These are phyloP conservation scores for Podospora anserina DNA, from an alignment of 495 filamentous ascomycete genomes.

Conservation along the genomic window DNA sequence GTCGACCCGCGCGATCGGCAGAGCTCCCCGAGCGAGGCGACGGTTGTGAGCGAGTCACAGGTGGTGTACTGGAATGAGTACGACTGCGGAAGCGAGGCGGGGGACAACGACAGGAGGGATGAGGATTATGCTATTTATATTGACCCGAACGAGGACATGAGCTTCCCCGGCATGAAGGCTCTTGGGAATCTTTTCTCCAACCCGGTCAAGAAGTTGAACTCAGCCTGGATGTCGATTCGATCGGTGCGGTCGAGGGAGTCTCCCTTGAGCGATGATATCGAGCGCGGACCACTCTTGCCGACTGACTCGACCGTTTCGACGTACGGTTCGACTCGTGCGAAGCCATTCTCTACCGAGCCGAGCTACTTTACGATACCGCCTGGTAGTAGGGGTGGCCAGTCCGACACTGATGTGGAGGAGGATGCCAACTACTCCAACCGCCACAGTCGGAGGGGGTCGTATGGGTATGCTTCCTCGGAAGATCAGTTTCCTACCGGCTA, in stretches of 20 bases:
- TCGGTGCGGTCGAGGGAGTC: background rate
- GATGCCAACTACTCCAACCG: constrained; percentile 25
- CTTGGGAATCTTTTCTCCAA: constrained; percentile 41
- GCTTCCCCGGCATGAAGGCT: constrained; percentile 48
- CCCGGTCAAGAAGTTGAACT: constrained; percentile 44
- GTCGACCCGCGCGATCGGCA: constrained; percentile 15
- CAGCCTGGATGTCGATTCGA: constrained; percentile 38
- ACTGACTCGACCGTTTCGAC: background rate
- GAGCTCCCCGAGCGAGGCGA: constrained; percentile 19
- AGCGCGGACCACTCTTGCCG: constrained; percentile 38
- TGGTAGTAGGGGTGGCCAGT: constrained; percentile 9
- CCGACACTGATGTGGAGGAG: constrained; percentile 29
- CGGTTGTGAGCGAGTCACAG: constrained; percentile 20
- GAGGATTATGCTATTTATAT: constrained; percentile 55
- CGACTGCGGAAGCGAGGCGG: constrained; percentile 58
- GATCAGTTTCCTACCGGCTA: constrained; percentile 42
- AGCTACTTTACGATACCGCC: constrained; percentile 25
- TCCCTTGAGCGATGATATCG: constrained; percentile 8
- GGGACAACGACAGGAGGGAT: constrained; percentile 39
- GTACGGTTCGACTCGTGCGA: constrained; percentile 19
- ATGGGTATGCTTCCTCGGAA: constrained; percentile 30
- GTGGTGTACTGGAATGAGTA: constrained; percentile 63
- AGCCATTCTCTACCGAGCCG: background rate
- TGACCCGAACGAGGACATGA: constrained; percentile 47
- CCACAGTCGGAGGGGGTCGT: constrained; percentile 24